Percentiles rank a stretch among this genome's conserved stretches.
Conservation (phyloP, 306 rosid genomes). For the Dryas drummondii region DNA sequence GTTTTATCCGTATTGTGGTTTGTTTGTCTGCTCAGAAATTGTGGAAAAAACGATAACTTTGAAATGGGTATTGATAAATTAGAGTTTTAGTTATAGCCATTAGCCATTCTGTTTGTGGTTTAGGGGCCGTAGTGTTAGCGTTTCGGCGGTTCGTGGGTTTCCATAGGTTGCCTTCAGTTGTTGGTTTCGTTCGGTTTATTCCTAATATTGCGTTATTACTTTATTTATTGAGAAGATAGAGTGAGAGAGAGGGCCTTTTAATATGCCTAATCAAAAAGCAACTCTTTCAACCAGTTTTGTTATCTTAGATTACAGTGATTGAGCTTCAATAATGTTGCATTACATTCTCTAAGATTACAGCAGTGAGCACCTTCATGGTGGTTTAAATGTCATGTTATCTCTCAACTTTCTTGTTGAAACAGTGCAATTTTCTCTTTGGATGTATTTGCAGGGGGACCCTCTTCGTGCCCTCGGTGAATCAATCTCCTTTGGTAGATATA, state of each 20-base stretch:
- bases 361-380: conserved; percentile 21
- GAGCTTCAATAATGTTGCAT: conserved; percentile 15
- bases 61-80: conserved; percentile 10
- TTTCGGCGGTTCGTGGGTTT: conserved; percentile 6
- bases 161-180: conserved; percentile 8
- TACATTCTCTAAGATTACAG: conserved; percentile 28
- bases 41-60: conserved; percentile 9
- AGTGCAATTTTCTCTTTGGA: not conserved
- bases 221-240: not conserved
- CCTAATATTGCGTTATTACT: not conserved
- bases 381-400: conserved; percentile 28
- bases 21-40: conserved; percentile 34
- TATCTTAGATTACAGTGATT: conserved; percentile 9
- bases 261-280: not conserved
- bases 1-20: not conserved
- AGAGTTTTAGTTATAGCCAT: not conserved
- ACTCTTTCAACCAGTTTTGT: not conserved
- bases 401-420: not conserved
- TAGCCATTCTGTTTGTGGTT: not conserved
- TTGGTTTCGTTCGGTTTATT: conserved; percentile 13
- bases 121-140: not conserved
- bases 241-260: not conserved
- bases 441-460: conserved; percentile 50
- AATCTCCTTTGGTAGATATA: conserved; percentile 81
- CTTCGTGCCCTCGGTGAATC: conserved; percentile 64